Conservation (phyloP, 805 yeast genomes). For the Yarrowia divulgata region DNA sequence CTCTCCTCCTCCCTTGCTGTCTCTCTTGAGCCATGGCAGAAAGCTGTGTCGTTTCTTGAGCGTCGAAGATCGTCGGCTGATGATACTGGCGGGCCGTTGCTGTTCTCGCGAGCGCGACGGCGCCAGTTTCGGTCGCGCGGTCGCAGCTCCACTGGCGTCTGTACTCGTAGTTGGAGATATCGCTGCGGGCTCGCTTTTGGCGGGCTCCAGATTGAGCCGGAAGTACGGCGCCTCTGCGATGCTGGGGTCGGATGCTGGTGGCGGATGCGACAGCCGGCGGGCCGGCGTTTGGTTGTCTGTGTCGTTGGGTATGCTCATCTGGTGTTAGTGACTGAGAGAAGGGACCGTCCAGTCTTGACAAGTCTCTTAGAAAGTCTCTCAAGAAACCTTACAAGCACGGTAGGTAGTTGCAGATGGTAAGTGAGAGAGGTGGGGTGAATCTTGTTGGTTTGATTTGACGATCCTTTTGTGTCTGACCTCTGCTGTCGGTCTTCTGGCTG, state of each 20-base stretch:
- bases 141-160: neutral
- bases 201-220: slow-evolving; percentile 10
- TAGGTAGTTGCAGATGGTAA: slow-evolving; percentile 4
- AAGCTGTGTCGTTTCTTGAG: slow-evolving; percentile 28
- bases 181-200: slow-evolving; percentile 6
- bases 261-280: neutral
- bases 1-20: neutral
- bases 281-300: neutral
- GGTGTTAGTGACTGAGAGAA: neutral
- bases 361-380: slow-evolving; percentile 20
- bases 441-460: too few relatives aligned
- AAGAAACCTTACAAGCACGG: neutral
- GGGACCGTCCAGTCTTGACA: neutral
- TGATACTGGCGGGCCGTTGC: slow-evolving; percentile 26
- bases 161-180: slow-evolving; percentile 15
- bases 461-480: too few relatives aligned
- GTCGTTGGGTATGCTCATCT: slow-evolving; percentile 24
- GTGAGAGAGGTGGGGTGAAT: neutral
- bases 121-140: neutral
- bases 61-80: slow-evolving; percentile 10
- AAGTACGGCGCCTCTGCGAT: slow-evolving; percentile 1
- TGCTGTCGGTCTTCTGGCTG: neutral
- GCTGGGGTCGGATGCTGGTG: neutral
- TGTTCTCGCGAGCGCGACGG: neutral
- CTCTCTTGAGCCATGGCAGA: slow-evolving; percentile 27